Evolutionary conservation across 139 green algal species (phyloP), one percentile per base, ranked within the genome.

Genomic region (Penium margaritaceum): DNA sequence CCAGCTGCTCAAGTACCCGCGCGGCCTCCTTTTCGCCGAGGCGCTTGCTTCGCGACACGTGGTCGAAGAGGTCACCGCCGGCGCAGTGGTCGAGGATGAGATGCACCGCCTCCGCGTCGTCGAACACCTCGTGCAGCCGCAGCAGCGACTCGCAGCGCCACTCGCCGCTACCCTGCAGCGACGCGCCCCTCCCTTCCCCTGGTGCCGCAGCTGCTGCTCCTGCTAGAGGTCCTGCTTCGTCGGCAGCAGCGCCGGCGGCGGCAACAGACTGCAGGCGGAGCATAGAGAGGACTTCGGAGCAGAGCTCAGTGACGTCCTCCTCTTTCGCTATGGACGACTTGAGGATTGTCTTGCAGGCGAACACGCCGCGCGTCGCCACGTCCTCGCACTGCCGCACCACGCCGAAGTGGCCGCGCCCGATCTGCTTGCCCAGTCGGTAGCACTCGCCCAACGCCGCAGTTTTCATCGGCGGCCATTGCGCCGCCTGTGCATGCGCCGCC

Each of bases 11-110:
- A 29, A 64, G 36, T 5, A 64, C 36, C 27, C 55, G 24, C 3
- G 91, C 89, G 39, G 91, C 91, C 47, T 90, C 88, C 70, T 87
- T 87, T 84, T 97, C 92, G 47, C 61, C 85, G 68, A 92, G 94
- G 63, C 92, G 83, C 5, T 87, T 87, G 30, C 81, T 74, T 17
- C 51, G 35, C 5, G 79, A 75, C 62, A 96, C 96, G 35, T 85
- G 67, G 76, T 97, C 92, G 84, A 97, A 97, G 24, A 97, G 88
- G 81, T 97, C 92, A 0, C 92, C 92, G 15, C 92, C 92, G 5
- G 77, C 83, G 82, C 89, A 94, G 9, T 96, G 76, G 78, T 95
- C 90, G 89, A 93, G 91, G 35, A 90, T 68, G 44, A 85, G 72
- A 46, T 83, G 74, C 14, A 86, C 30, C 34, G 55, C 55, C 24